Percentiles rank a stretch among this genome's conserved stretches.
Evolutionary conservation across 352 stramenopile species (phyloP).

Genomic region (Blastocystis hominis): DNA sequence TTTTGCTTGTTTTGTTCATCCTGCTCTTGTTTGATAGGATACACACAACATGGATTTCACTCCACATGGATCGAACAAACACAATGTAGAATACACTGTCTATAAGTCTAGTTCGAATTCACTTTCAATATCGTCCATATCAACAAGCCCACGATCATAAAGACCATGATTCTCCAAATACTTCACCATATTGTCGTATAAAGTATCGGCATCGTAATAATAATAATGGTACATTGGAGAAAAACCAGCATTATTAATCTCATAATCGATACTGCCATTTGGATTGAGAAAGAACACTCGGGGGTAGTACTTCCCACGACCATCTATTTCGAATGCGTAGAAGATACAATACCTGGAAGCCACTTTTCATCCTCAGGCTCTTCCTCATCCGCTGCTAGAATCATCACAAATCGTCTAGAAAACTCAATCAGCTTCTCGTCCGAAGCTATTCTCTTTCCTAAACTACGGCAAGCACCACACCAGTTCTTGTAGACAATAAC

Average conservation of each 20-base stretch:
- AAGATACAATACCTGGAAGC: constrained; percentile 5
- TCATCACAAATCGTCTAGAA: constrained; percentile 53
- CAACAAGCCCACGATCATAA: constrained; percentile 18
- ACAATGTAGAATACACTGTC: background rate
- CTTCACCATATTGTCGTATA: constrained; percentile 46
- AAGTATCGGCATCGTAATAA: constrained; percentile 39
- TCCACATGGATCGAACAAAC: background rate
- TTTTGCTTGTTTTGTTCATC: background rate
- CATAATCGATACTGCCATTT: constrained; percentile 36
- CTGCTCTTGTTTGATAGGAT: background rate
- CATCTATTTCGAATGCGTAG: background rate
- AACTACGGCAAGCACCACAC: constrained; percentile 26
- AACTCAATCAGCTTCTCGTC: constrained; percentile 53
- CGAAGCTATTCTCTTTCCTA: constrained; percentile 29
- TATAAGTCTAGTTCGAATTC: constrained; percentile 50
- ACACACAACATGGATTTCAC: background rate
- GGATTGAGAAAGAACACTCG: constrained; percentile 56
- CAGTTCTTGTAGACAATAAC: constrained; percentile 40
- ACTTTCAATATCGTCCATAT: constrained; percentile 31
- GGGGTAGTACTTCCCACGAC: constrained; percentile 52
- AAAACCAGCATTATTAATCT: constrained; percentile 53
- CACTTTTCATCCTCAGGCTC: constrained; percentile 57
- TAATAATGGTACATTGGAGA: constrained; percentile 57
- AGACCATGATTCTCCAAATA: constrained; percentile 46
- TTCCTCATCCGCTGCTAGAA: constrained; percentile 52